phyloP scores from a whole-genome alignment of 2,329 filamentous ascomycete genomes.

The Stachybotrys chartarum region DNA sequence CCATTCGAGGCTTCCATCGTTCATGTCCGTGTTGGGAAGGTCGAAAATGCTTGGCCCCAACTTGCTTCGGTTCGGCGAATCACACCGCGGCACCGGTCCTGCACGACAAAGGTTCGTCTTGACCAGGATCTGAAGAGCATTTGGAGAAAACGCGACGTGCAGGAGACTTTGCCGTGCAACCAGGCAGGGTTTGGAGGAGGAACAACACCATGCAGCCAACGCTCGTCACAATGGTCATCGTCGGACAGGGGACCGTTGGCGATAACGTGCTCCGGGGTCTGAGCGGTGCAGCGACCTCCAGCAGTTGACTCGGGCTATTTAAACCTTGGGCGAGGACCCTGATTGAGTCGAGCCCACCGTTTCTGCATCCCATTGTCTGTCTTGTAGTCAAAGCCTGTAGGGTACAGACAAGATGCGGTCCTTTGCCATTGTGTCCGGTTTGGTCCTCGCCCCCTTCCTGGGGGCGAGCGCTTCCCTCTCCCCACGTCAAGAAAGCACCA shows the following conservation, averaged over 20 bases:
- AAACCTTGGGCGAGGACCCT: neutral
- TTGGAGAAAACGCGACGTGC: neutral
- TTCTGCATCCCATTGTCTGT: neutral
- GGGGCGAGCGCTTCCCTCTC: neutral
- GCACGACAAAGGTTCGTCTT: neutral
- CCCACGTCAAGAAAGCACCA: neutral
- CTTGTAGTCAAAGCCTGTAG: neutral
- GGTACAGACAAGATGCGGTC: neutral
- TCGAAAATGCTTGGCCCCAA: neutral
- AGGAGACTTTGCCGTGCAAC: neutral
- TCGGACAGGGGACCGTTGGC: neutral
- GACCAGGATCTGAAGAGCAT: neutral
- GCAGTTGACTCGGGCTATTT: neutral
- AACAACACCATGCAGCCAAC: neutral
- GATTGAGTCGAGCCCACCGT: neutral
- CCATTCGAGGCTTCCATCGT: neutral
- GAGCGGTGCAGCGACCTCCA: neutral
- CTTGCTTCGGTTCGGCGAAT: neutral
- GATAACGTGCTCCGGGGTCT: neutral
- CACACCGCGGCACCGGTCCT: neutral
- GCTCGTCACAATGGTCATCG: neutral
- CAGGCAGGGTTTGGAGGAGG: neutral
- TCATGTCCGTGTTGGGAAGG: neutral
- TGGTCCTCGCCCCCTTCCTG: neutral
- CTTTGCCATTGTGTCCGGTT: neutral